Evolutionary conservation across 768 basidiomycete species (phyloP).

Genomic region (Lactarius tabidus): DNA sequence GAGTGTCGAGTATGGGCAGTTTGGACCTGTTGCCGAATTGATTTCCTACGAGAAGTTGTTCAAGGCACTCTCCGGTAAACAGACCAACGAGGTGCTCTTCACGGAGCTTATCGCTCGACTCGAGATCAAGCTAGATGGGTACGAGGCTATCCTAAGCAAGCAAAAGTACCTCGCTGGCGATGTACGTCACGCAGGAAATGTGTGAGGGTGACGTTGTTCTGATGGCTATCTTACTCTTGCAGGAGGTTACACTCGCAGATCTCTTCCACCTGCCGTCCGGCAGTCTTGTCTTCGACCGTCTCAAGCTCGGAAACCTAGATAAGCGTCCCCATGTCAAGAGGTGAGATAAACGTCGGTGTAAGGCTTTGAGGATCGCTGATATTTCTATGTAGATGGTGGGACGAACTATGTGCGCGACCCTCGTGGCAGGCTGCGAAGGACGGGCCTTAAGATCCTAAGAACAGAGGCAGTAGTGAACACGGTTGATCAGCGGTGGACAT

Average conservation of each 20-base stretch:
- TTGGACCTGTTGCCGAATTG: not conserved
- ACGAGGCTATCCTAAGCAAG: slow-evolving; percentile 10
- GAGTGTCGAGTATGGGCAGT: slow-evolving; percentile 28
- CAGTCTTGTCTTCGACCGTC: not conserved
- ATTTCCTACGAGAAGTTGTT: not conserved
- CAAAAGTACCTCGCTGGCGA: slow-evolving; percentile 23
- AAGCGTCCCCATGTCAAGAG: slow-evolving; percentile 12
- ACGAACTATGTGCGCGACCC: slow-evolving; percentile 1
- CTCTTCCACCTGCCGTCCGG: slow-evolving; percentile 13
- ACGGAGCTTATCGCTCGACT: not conserved
- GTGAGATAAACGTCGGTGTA: no score
- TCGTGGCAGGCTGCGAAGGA: slow-evolving; percentile 15
- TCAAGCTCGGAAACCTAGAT: not conserved
- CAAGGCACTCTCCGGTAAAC: not conserved
- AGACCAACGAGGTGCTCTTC: slow-evolving; percentile 1
- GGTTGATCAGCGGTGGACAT: no score
- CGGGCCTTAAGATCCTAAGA: not conserved
- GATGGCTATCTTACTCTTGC: not conserved
- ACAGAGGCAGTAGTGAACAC: no score
- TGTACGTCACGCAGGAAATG: not conserved
- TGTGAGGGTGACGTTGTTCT: not conserved
- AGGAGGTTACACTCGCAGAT: slow-evolving; percentile 20
- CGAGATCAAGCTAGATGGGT: slow-evolving; percentile 7
- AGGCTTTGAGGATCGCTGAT: not conserved
- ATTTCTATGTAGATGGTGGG: slow-evolving; percentile 15